Base-by-base conservation (phyloP, 2,329 filamentous ascomycete species). In the Fusarium verticillioides region DNA sequence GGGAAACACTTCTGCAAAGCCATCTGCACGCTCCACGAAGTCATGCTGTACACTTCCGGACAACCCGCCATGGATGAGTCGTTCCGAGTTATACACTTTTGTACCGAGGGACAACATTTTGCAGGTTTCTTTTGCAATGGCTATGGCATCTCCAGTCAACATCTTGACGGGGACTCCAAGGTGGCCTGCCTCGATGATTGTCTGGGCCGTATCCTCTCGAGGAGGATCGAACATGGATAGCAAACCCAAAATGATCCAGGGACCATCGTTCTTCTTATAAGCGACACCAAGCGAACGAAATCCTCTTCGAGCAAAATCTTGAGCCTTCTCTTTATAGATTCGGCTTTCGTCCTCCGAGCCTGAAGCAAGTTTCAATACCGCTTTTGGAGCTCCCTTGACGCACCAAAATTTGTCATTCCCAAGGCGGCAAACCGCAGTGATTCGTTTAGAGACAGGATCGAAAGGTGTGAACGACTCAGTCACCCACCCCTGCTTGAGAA, bases 161-260 rank as follows among this genome's bases (percentile, higher is more conserved):
- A 73, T 73, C 47, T 73, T 73, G 0, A 73, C 70, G 0, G 70
- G 70, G 0, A 73, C 70, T 10, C 70, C 70, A 0, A 73, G 70
- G 11, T 70, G 66, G 0, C 60, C 65, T 0, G 70, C 70, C 5
- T 73, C 70, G 4, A 73, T 70, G 16, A 73, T 73, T 0, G 70
- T 73, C 46, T 66, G 66, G 0, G 69, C 70, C 0, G 70, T 73
- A 16, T 73, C 70, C 0, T 73, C 70, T 0, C 70, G 56, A 2
- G 70, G 70, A 2, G 70, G 70, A 4, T 73, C 70, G 0, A 73
- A 73, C 70, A 73, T 73, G 2, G 69, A 73, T 1, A 73, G 21
- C 2, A 73, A 5, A 0, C 70, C 70, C 2, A 73, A 5, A 4
- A 73, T 53, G 9, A 73, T 9, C 70, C 70, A 73, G 6, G 70